Base-by-base conservation (phyloP, 306 rosid species). In the Castanea crenata region DNA sequence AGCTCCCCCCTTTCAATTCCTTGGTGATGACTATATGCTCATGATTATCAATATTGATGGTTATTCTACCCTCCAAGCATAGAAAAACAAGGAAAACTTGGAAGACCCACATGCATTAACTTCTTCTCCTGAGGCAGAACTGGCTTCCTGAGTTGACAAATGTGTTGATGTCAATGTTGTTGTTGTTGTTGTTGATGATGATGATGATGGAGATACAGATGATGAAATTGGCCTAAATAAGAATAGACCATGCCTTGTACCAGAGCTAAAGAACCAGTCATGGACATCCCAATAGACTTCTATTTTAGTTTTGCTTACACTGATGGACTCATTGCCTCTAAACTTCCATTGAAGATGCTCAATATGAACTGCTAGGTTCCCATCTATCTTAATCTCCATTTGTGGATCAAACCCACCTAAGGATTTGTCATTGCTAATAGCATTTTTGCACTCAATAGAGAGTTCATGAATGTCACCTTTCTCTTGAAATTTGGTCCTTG, bases 291-390 rank as follows among this genome's bases (percentile, higher is more conserved):
- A 94, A 74, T 79, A 91, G 1, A 94, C 97, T 74, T 91, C 95
- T 55, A 92, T 80, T 74, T 90, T 88, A 78, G 86, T 90, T 55
- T 82, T 88, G 81, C 81, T 86, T 14, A 94, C 82, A 75, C 77
- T 81, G 67, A 92, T 74, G 0, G 85, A 83, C 35, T 88, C 94
- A 68, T 94, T 94, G 4, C 99, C 99, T 90, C 97, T 92, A 35
- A 94, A 94, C 70, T 94, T 94, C 99, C 99, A 94, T 14, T 94
- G 97, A 76, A 94, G 94, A 25, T 89, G 97, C 87, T 88, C 91
- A 23, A 94, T 92, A 68, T 88, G 94, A 63, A 94, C 69, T 32
- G 82, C 93, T 62, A 86, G 76, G 69, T 87, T 87, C 76, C 99
- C 99, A 54, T 94, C 97, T 19, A 94, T 80, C 77, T 87, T 88